Percentiles rank a stretch among this genome's conserved stretches.
Evolutionary conservation across 805 yeast genomes (phyloP).

Genomic region (Candida succiphila): DNA sequence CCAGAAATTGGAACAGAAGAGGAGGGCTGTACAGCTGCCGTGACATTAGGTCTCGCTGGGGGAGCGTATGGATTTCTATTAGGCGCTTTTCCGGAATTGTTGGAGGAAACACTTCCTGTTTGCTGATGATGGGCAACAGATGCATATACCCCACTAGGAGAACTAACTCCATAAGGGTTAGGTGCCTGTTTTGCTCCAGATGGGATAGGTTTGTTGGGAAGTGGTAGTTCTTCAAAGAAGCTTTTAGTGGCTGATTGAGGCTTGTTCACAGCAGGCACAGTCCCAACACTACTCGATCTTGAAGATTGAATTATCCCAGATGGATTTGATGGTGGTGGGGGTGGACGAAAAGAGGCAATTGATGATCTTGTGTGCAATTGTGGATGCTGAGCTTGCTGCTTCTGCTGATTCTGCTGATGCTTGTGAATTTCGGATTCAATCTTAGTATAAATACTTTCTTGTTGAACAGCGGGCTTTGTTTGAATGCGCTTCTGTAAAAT

Average conservation of each 20-base stretch:
- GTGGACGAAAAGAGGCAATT: too few relatives aligned
- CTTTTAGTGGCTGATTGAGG: too few relatives aligned
- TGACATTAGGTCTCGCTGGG: too few relatives aligned
- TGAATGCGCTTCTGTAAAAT: conserved; percentile 31
- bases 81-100: not conserved
- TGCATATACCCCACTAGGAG: too few relatives aligned
- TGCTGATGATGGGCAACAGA: not conserved
- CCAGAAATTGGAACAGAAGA: too few relatives aligned
- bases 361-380: conserved; percentile 2
- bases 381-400: conserved; percentile 1
- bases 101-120: not conserved
- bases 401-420: conserved; percentile 2
- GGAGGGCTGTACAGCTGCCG: too few relatives aligned
- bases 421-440: conserved; percentile 10
- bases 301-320: not conserved
- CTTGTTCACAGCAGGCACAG: too few relatives aligned
- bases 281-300: too few relatives aligned
- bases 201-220: too few relatives aligned
- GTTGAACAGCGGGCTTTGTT: conserved; percentile 28
- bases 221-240: too few relatives aligned
- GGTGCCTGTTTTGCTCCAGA: too few relatives aligned
- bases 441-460: conserved; percentile 18
- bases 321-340: conserved; percentile 4
- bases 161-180: too few relatives aligned
- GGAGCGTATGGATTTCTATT: conserved; percentile 1